These are phyloP conservation scores for Tuber brumale DNA, from an alignment of 495 filamentous ascomycete species.

Conservation along the genomic window DNA sequence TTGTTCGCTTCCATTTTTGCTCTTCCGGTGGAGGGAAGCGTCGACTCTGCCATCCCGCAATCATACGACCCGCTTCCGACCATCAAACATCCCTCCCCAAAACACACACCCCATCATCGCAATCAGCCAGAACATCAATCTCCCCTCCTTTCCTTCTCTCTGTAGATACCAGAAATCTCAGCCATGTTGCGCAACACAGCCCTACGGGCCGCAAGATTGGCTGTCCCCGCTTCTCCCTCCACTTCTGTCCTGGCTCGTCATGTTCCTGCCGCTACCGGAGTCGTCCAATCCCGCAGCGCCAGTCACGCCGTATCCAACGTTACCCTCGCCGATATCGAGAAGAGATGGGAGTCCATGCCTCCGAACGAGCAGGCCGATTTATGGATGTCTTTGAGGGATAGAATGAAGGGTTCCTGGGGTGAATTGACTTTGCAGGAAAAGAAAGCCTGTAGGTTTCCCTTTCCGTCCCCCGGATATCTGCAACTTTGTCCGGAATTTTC, in stretches of 20 bases:
- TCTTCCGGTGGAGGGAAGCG: not conserved
- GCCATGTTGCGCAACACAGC: slow-evolving; percentile 37
- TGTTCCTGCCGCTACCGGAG: slow-evolving; percentile 41
- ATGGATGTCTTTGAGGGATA: slow-evolving; percentile 94
- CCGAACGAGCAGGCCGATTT: slow-evolving; percentile 97
- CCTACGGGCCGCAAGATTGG: slow-evolving; percentile 35
- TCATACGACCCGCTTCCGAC: slow-evolving; percentile 29
- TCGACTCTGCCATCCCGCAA: slow-evolving; percentile 13
- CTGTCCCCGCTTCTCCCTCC: slow-evolving; percentile 18
- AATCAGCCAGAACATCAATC: slow-evolving; percentile 15
- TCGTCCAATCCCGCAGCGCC: slow-evolving; percentile 56
- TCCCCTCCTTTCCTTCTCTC: slow-evolving; percentile 27
- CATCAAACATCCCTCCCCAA: slow-evolving; percentile 20
- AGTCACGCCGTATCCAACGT: slow-evolving; percentile 95
- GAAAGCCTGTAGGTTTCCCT: slow-evolving; percentile 80
- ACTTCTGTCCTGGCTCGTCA: slow-evolving; percentile 21
- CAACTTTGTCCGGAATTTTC: slow-evolving; percentile 8
- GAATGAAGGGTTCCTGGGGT: slow-evolving; percentile 96
- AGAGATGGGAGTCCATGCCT: slow-evolving; percentile 95
- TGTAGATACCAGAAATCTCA: slow-evolving; percentile 29
- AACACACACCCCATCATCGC: slow-evolving; percentile 15
- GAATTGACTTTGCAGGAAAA: slow-evolving; percentile 93
- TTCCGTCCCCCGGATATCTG: not conserved
- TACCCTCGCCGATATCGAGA: slow-evolving; percentile 95
- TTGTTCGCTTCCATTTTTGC: not conserved